Conservation (phyloP, 2,329 filamentous ascomycete species). For the Penicillium digitatum region DNA sequence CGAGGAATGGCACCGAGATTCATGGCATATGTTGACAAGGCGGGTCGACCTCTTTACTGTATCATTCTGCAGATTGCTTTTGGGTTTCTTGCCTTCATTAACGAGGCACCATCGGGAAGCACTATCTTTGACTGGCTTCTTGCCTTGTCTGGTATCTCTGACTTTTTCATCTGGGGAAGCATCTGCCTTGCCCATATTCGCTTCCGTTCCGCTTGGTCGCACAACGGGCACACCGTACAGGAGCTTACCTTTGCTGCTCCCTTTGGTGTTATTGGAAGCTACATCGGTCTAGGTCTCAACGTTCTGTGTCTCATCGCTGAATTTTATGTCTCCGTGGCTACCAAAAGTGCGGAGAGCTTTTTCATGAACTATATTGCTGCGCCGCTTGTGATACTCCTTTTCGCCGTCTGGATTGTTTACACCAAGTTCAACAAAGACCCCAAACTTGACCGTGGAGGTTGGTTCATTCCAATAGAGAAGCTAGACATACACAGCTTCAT, state of each 20-base stretch:
- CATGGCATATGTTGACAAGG: constrained; percentile 45
- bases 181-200: constrained; percentile 66
- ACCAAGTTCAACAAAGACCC: constrained; percentile 19
- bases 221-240: constrained; percentile 57
- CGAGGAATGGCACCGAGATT: constrained; percentile 45
- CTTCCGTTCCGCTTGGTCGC: constrained; percentile 60
- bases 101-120: constrained; percentile 43
- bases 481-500: constrained; percentile 21
- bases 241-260: constrained; percentile 61
- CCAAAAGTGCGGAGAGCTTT: constrained; percentile 41
- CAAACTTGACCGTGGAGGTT: constrained; percentile 19
- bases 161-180: constrained; percentile 63
- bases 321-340: constrained; percentile 32
- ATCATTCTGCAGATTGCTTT: constrained; percentile 41
- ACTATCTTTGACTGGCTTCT: constrained; percentile 62
- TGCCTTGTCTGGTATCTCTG: constrained; percentile 59
- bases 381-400: constrained; percentile 30
- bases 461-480: constrained; percentile 17
- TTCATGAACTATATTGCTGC: constrained; percentile 47
- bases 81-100: constrained; percentile 43
- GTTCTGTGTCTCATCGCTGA: constrained; percentile 52
- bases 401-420: constrained; percentile 33
- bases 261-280: constrained; percentile 61
- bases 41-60: constrained; percentile 44
- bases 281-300: constrained; percentile 57